Percentiles rank a stretch among this genome's conserved stretches.
These are phyloP conservation scores for Micractinium sp. DNA, from an alignment of 139 green algal species.

Conservation along the genomic window DNA sequence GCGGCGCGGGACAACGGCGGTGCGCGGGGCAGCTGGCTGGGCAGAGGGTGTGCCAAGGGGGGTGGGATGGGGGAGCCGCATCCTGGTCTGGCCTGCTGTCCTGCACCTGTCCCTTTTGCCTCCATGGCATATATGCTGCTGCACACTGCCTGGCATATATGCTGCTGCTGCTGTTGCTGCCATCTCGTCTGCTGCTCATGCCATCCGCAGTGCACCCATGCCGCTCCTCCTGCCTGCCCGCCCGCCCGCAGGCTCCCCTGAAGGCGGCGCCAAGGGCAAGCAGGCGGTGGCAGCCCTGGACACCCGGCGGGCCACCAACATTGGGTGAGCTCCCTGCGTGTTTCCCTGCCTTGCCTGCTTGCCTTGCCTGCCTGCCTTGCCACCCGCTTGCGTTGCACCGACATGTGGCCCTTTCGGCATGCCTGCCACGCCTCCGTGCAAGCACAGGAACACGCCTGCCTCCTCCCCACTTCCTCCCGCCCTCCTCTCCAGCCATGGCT, in stretches of 20 bases:
- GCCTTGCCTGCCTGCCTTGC: not conserved
- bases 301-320: conserved; percentile 46
- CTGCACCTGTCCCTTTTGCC: too few relatives aligned
- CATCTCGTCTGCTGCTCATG: too few relatives aligned
- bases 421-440: not conserved
- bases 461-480: too few relatives aligned
- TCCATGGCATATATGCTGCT: too few relatives aligned
- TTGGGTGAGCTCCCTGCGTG: conserved; percentile 7
- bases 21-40: not conserved
- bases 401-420: not conserved
- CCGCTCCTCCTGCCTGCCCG: too few relatives aligned
- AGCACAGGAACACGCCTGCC: too few relatives aligned
- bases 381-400: not conserved
- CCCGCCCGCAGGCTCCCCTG: not conserved
- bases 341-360: not conserved
- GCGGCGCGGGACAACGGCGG: not conserved
- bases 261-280: not conserved
- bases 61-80: not conserved
- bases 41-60: too few relatives aligned
- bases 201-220: too few relatives aligned
- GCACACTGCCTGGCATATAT: too few relatives aligned
- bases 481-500: not conserved
- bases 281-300: conserved; percentile 51
- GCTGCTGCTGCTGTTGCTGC: not conserved
- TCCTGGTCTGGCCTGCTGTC: too few relatives aligned